A percentile compares a stretch with the other conserved stretches of the same genome.
Conservation (phyloP, 129 eudicot species). For the Centrapalus pauciflorus region DNA sequence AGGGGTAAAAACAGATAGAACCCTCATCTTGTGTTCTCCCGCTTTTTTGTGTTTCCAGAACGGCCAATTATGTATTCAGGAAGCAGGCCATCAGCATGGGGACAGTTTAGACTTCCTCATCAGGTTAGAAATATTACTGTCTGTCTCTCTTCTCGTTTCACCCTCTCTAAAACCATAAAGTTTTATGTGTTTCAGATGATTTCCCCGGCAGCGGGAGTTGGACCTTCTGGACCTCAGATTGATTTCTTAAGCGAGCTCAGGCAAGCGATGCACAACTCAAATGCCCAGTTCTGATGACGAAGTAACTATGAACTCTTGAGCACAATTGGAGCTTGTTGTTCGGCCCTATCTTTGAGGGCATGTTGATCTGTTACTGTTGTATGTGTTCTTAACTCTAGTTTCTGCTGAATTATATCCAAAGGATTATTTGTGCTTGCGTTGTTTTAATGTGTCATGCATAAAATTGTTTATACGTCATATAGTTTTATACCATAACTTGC, state of each 20-base stretch:
- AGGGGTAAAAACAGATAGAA: neutral
- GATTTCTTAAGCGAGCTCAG: constrained; percentile 77
- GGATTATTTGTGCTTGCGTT: constrained; percentile 3
- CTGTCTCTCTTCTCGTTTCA: neutral
- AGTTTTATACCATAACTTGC: neutral
- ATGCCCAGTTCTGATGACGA: constrained; percentile 38
- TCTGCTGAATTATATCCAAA: constrained; percentile 1
- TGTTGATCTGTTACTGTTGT: constrained; percentile 37
- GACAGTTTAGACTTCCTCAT: constrained; percentile 74
- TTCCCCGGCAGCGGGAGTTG: constrained; percentile 27
- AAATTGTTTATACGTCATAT: neutral
- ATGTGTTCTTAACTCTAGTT: constrained; percentile 27
- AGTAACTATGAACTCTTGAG: constrained; percentile 20
- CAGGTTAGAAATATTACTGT: constrained; percentile 37
- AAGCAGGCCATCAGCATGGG: constrained; percentile 70
- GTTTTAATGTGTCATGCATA: constrained; percentile 4
- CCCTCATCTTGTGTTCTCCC: neutral
- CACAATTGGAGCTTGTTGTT: constrained; percentile 10
- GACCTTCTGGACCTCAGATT: constrained; percentile 47
- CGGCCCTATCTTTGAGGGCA: constrained; percentile 10
- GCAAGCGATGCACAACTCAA: constrained; percentile 68
- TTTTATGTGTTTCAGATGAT: constrained; percentile 36
- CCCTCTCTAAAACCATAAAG: neutral
- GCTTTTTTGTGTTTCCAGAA: constrained; percentile 40
- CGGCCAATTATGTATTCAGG: constrained; percentile 69